phyloP scores from a whole-genome alignment of 129 eudicot genomes.

The Helianthus tuberosus region DNA sequence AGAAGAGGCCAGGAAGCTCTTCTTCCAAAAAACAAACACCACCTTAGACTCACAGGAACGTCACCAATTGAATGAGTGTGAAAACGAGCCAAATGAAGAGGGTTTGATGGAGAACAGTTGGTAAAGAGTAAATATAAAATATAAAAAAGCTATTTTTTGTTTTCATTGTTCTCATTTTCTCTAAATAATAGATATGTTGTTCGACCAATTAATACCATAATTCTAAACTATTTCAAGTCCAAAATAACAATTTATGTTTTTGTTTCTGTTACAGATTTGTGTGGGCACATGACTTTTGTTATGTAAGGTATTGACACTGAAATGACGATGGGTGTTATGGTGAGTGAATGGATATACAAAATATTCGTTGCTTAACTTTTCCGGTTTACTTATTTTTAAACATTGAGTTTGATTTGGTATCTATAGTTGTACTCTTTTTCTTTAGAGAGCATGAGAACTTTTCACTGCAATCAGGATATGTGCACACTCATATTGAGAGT shows the following conservation, averaged over 20 bases:
- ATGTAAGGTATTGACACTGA: constrained; percentile 99
- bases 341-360: constrained; percentile 30
- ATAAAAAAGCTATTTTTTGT: too few relatives aligned
- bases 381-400: background rate
- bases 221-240: background rate
- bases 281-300: constrained; percentile 99
- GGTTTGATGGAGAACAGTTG: too few relatives aligned
- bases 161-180: background rate
- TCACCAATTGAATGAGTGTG: too few relatives aligned
- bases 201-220: background rate
- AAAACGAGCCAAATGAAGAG: too few relatives aligned
- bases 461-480: constrained; percentile 95
- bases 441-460: constrained; percentile 94
- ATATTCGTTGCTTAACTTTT: constrained; percentile 4
- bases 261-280: constrained; percentile 66
- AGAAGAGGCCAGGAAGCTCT: too few relatives aligned
- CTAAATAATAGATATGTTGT: constrained; percentile 1
- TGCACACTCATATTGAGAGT: constrained; percentile 97
- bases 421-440: constrained; percentile 91
- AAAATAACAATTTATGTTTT: constrained; percentile 14
- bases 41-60: too few relatives aligned
- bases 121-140: too few relatives aligned
- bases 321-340: constrained; percentile 99
- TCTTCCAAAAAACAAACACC: too few relatives aligned
- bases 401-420: constrained; percentile 17